These are phyloP conservation scores for Monosporascus sp. DNA, from an alignment of 2,329 filamentous ascomycete genomes.

Conservation along the genomic window DNA sequence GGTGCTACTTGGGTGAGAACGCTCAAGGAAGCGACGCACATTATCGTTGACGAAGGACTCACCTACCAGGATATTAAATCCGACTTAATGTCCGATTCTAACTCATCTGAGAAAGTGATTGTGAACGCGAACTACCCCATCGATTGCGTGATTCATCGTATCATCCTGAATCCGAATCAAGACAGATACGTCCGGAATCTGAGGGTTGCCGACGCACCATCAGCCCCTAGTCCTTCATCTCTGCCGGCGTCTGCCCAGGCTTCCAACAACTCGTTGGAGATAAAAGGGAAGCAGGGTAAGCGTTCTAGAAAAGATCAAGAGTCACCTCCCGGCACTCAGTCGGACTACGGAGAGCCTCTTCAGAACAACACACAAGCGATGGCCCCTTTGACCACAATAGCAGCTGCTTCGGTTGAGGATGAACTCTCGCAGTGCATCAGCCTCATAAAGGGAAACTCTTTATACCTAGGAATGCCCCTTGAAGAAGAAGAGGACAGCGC, in stretches of 20 bases:
- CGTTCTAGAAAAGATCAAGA: not conserved
- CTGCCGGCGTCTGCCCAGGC: slow-evolving; percentile 5
- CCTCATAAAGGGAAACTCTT: slow-evolving; percentile 52
- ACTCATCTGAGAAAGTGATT: slow-evolving; percentile 41
- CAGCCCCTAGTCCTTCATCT: slow-evolving; percentile 11
- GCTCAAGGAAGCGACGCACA: slow-evolving; percentile 62
- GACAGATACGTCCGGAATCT: slow-evolving; percentile 43
- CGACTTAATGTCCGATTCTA: slow-evolving; percentile 39
- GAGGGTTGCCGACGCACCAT: slow-evolving; percentile 45
- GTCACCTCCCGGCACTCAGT: not conserved
- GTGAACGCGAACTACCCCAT: slow-evolving; percentile 65
- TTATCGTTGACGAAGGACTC: slow-evolving; percentile 70
- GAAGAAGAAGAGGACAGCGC: slow-evolving; percentile 12
- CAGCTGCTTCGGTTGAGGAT: slow-evolving; percentile 1
- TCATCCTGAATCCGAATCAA: slow-evolving; percentile 54
- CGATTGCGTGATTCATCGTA: slow-evolving; percentile 59
- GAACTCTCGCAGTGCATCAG: slow-evolving; percentile 41
- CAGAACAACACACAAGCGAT: slow-evolving; percentile 1
- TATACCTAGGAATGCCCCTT: not conserved
- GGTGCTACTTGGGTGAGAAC: slow-evolving; percentile 67
- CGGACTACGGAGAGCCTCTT: not conserved
- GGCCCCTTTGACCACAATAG: not conserved
- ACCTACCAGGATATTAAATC: slow-evolving; percentile 58
- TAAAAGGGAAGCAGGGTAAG: slow-evolving; percentile 11
- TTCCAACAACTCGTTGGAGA: slow-evolving; percentile 8